Percentiles rank a stretch among this genome's conserved stretches.
Evolutionary conservation across 768 basidiomycete genomes (phyloP).

Genomic region (Psilocybe azurescens): DNA sequence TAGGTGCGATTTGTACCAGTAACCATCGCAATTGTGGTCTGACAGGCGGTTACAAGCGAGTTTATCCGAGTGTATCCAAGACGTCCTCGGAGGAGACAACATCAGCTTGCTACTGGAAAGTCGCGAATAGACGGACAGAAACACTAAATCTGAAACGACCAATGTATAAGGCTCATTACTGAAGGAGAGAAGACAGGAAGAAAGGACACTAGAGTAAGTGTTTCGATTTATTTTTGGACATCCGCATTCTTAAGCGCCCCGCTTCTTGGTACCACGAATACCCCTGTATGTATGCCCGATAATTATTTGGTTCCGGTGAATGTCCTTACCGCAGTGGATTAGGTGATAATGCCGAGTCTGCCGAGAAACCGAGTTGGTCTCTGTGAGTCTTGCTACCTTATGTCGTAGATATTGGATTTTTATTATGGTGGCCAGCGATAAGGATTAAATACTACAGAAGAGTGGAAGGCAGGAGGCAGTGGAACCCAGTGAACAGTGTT

Average conservation of each 20-base stretch:
- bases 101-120: no score
- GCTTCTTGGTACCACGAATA: not conserved
- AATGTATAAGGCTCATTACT: not conserved
- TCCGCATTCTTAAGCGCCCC: constrained; percentile 15
- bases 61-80: not conserved
- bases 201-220: not conserved
- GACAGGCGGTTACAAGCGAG: not conserved
- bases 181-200: not conserved
- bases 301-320: constrained; percentile 9
- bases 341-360: not conserved
- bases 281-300: constrained; percentile 3
- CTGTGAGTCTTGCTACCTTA: not conserved
- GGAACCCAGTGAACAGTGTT: not conserved
- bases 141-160: not conserved
- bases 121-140: not conserved
- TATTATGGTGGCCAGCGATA: no score
- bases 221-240: constrained; percentile 2
- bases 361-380: not conserved
- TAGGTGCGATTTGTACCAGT: constrained; percentile 10
- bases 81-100: no score
- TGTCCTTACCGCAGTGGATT: not conserved
- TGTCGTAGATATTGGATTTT: no score
- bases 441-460: no score
- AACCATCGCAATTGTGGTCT: constrained; percentile 6
- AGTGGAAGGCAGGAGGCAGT: not conserved